phyloP scores from a whole-genome alignment of 2,329 filamentous ascomycete species.

The Penicillium crustosum region DNA sequence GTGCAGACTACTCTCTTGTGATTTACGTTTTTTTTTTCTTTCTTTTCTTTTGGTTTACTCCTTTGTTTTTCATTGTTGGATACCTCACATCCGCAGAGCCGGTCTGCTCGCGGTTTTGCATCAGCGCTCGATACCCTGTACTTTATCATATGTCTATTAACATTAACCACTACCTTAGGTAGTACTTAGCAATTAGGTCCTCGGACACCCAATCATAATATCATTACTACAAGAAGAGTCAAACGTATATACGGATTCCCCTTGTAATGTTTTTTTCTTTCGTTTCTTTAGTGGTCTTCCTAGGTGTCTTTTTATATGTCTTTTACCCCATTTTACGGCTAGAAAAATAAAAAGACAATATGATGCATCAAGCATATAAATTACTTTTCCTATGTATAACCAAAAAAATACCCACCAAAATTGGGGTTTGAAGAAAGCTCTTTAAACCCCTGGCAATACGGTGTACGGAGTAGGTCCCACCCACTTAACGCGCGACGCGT shows the following conservation, averaged over 20 bases:
- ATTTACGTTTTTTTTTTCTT: background rate
- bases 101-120: slow-evolving; percentile 28
- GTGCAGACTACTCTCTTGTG: slow-evolving; percentile 9
- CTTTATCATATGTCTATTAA: slow-evolving; percentile 18
- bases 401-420: background rate
- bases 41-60: slow-evolving; percentile 7
- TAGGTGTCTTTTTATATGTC: background rate
- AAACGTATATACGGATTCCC: background rate
- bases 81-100: slow-evolving; percentile 26
- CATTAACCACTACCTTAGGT: slow-evolving; percentile 9
- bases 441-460: background rate
- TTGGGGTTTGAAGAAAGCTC: background rate
- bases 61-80: slow-evolving; percentile 18
- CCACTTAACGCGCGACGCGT: slow-evolving; percentile 36
- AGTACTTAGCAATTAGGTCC: slow-evolving; percentile 21
- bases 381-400: background rate
- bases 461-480: background rate
- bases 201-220: slow-evolving; percentile 18
- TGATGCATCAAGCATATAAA: too few species aligned
- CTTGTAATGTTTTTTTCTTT: background rate
- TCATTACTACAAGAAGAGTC: background rate
- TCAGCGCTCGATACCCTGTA: slow-evolving; percentile 31
- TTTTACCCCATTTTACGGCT: background rate
- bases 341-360: background rate
- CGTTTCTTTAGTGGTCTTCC: background rate